Evolutionary conservation across 2,329 filamentous ascomycete species (phyloP), one percentile per base, ranked within the genome.

Genomic region (Colletotrichum noveboracense): DNA sequence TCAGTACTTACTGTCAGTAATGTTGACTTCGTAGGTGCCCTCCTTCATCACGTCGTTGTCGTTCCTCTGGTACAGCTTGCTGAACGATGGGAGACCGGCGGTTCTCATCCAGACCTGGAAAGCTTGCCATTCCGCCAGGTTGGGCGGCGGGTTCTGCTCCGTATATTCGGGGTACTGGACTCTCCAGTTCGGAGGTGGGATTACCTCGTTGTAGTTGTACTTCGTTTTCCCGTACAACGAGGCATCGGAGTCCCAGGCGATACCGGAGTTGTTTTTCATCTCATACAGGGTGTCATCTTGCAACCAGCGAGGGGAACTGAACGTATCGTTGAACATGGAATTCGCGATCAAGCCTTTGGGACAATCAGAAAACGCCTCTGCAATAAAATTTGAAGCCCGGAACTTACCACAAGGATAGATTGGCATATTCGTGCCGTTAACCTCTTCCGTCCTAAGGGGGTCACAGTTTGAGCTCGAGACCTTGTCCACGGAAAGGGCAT

Each of bases 51-150:
- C 83, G 3, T 89, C 86, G 1, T 88, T 88, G 82, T 98, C 94
- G 82, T 98, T 98, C 75, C 96, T 91, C 84, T 94, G 91, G 61
- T 95, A 95, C 62, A 99, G 88, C 87, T 99, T 99, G 90, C 95
- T 98, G 84, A 99, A 99, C 7, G 94, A 94, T 1, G 97, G 97
- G 80, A 98, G 87, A 74, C 96, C 97, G 28, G 97, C 97, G 3
- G 97, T 98, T 80, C 97, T 93, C 97, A 99, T 99, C 97, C 97
- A 99, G 26, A 98, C 96, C 86, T 98, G 96, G 84, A 99, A 98
- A 58, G 93, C 92, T 84, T 98, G 94, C 86, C 95, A 93, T 1
- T 92, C 86, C 77, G 93, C 89, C 21, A 98, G 84, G 79, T 97
- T 86, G 0, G 96, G 95, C 26, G 95, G 92, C 3, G 90, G 91